Evolutionary conservation across 2,329 filamentous ascomycete species (phyloP), one percentile per base, ranked within the genome.

Genomic region (Colletotrichum higginsianum): DNA sequence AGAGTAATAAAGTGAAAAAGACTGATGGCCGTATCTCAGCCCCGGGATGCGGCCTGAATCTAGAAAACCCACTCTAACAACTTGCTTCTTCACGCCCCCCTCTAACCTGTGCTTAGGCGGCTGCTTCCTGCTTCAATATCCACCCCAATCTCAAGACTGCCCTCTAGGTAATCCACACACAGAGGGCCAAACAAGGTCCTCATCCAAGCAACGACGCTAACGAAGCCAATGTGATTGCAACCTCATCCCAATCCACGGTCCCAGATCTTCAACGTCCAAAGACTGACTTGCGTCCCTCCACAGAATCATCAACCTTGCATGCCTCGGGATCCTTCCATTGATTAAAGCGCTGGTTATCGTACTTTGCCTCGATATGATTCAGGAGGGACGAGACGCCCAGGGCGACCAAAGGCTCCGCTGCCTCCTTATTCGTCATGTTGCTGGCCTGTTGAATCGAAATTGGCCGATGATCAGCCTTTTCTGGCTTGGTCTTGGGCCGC

Each of bases 331-430:
- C 57, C 40, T 52, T 52, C 62, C 57, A 72, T 35, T 62, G 62
- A 30, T 60, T 23, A 35, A 63, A 72, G 12, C 18, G 35, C 16
- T 26, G 55, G 12, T 42, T 46, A 18, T 47, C 49, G 50, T 53
- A 52, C 13, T 57, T 65, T 62, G 40, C 68, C 44, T 73, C 71
- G 30, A 68, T 42, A 44, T 72, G 58, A 44, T 58, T 65, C 26
- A 72, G n/a, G 13, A 85, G 69, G 5, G 78, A 78, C 23, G 77
- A 79, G 67, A 84, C 81, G 3, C 79, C 78, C 81, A 86, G 82
- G 60, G 80, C 82, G 12, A 88, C 64, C 13, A 88, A 78, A 2
- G 85, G 84, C 15, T 78, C 76, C 13, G 81, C 79, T 63, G 86
- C 82, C 60, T 86, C 82, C 2, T 78, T 73, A 3, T 78, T 77